Evolutionary conservation across 306 rosid species (phyloP).

Genomic region (Biancaea sappan): DNA sequence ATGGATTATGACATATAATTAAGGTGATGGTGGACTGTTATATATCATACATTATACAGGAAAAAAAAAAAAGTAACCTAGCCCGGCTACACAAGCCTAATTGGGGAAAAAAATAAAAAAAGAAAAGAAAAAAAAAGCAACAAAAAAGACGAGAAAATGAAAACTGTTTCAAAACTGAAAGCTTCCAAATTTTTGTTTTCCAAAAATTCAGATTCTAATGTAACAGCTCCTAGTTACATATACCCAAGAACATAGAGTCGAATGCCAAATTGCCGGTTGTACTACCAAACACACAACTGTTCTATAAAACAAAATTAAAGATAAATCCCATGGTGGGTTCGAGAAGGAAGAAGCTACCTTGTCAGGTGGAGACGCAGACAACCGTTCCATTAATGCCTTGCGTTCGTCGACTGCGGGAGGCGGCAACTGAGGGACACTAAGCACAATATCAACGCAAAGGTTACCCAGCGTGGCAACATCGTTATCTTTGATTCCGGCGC

Average conservation of each 20-base stretch:
- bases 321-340: background rate
- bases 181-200: background rate
- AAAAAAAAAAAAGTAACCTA: background rate
- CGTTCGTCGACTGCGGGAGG: conserved; percentile 61
- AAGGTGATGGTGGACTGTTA: background rate
- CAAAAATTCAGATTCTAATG: background rate
- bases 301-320: background rate
- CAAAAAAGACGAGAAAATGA: too few species aligned
- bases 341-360: conserved; percentile 49
- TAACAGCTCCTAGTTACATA: background rate
- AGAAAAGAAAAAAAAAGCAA: too few species aligned
- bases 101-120: background rate
- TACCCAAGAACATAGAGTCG: background rate
- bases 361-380: conserved; percentile 79
- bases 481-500: conserved; percentile 46
- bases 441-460: conserved; percentile 91
- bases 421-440: conserved; percentile 78
- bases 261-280: background rate
- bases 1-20: background rate
- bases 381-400: conserved; percentile 69
- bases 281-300: background rate
- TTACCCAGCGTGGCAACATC: conserved; percentile 88
- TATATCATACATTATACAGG: background rate
- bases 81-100: background rate
- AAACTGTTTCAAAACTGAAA: background rate